Evolutionary conservation across 1,139 yeast genomes (phyloP).

Genomic region (Pneumocystis carinii): DNA sequence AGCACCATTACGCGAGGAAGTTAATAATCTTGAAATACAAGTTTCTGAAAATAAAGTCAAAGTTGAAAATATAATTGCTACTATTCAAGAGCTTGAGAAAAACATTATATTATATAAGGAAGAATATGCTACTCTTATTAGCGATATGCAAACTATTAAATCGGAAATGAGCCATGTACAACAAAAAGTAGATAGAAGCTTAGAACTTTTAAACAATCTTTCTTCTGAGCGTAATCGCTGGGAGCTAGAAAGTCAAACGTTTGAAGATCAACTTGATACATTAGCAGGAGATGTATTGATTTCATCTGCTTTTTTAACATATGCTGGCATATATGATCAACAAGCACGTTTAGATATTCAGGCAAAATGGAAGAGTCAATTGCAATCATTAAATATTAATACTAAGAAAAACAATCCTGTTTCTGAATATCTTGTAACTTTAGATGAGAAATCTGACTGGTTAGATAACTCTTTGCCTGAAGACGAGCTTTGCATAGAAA

Average conservation of each 20-base stretch:
- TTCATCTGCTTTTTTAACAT: slow-evolving; percentile 46
- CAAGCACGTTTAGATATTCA: slow-evolving; percentile 31
- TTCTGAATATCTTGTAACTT: slow-evolving; percentile 29
- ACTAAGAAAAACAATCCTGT: slow-evolving; percentile 29
- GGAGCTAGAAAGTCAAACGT: slow-evolving; percentile 42
- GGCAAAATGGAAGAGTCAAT: slow-evolving; percentile 30
- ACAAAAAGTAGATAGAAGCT: slow-evolving; percentile 47
- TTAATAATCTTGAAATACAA: slow-evolving; percentile 41
- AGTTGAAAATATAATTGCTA: slow-evolving; percentile 54
- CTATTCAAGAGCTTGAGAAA: slow-evolving; percentile 59
- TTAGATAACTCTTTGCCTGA: slow-evolving; percentile 36
- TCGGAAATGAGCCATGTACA: slow-evolving; percentile 53
- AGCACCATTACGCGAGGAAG: slow-evolving; percentile 63
- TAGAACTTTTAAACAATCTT: slow-evolving; percentile 46
- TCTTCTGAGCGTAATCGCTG: slow-evolving; percentile 64
- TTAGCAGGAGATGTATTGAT: slow-evolving; percentile 54
- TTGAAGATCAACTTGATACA: slow-evolving; percentile 32
- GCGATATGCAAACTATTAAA: slow-evolving; percentile 67
- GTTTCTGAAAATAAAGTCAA: slow-evolving; percentile 50
- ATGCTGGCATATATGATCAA: slow-evolving; percentile 50
- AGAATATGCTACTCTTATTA: slow-evolving; percentile 54
- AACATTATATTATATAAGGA: slow-evolving; percentile 56
- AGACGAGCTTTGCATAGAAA: slow-evolving; percentile 50
- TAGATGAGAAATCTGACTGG: slow-evolving; percentile 38
- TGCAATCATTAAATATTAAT: slow-evolving; percentile 29